Evolutionary conservation across 2,329 filamentous ascomycete species (phyloP), one percentile per base, ranked within the genome.

Genomic region (Aspergillus proliferans): DNA sequence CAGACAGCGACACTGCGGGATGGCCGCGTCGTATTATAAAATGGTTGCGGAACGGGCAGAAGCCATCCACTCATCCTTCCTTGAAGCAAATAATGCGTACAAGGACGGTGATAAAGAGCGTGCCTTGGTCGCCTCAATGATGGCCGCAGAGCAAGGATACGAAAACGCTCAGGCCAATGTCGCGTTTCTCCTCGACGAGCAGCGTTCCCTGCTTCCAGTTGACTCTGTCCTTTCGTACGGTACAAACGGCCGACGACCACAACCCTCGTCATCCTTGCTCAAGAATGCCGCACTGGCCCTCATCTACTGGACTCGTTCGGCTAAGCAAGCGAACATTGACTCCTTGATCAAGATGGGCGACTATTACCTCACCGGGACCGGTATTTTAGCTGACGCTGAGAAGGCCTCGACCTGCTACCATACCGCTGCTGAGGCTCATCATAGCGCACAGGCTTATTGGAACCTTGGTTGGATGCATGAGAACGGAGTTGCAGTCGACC

Each of bases 381-480:
- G 92, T 3, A 81, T 86, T 0, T 74, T 81, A 6, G 61, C 75
- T 0, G 87, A 94, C 56, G 74, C 87, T 15, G 85, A 91, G 59
- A 95, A 95, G 68, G 94, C 94, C 5, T 90, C 91, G 0, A 84
- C 87, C 41, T 98, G 93, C 73, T 98, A 98, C 62, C 86, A 87
- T 47, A 87, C 88, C 3, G 93, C 93, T 1, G 91, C 91, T 0
- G 93, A 98, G 64, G 90, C 87, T 51, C 84, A 92, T 58, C 86
- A 90, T 63, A 95, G 89, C 59, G 93, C 92, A 2, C 94, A 98
- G 70, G 93, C 94, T 12, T 82, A 96, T 49, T 98, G 90, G 81
- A 97, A 98, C 61, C 76, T 98, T 12, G 94, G 93, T 4, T 98
- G 93, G 93, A 97, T 98, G 92, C 90, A 98, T 63, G 93, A 98